Evolutionary conservation across 345 rosid species (phyloP).

Genomic region (Geranium brycei): DNA sequence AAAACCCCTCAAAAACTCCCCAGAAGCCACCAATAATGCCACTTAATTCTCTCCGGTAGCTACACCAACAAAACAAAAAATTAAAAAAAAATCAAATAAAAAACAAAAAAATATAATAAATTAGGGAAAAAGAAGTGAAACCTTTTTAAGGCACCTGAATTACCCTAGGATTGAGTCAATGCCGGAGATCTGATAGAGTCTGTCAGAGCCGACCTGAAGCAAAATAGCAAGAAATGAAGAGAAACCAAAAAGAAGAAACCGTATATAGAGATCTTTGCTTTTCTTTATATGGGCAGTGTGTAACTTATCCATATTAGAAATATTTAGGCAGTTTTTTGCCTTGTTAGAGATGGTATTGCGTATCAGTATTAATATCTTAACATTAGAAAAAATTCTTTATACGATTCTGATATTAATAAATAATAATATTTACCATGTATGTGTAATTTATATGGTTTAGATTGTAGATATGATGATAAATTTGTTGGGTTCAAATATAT

Average conservation of each 20-base stretch:
- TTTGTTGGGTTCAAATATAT: too few species aligned
- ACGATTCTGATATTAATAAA: too few species aligned
- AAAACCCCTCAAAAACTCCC: constrained; percentile 23
- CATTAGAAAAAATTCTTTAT: too few species aligned
- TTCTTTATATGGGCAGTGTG: not conserved
- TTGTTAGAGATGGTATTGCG: too few species aligned
- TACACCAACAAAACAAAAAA: constrained; percentile 8
- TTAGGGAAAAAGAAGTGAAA: not conserved
- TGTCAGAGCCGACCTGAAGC: not conserved
- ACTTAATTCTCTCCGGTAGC: constrained; percentile 27
- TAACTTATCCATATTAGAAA: not conserved
- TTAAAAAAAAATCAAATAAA: constrained; percentile 1
- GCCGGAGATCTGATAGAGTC: not conserved
- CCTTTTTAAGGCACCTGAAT: not conserved
- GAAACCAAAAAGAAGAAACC: not conserved
- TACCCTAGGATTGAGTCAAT: not conserved
- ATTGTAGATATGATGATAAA: too few species aligned
- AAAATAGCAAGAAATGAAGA: not conserved
- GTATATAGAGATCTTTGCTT: not conserved
- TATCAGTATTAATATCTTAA: too few species aligned
- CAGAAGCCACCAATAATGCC: constrained; percentile 26
- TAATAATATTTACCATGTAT: too few species aligned
- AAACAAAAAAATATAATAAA: not conserved
- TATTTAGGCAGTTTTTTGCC: too few species aligned
- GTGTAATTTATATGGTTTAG: too few species aligned